Evolutionary conservation across 1,284 basidiomycete species (phyloP).

Genomic region (Moesziomyces parantarcticus): DNA sequence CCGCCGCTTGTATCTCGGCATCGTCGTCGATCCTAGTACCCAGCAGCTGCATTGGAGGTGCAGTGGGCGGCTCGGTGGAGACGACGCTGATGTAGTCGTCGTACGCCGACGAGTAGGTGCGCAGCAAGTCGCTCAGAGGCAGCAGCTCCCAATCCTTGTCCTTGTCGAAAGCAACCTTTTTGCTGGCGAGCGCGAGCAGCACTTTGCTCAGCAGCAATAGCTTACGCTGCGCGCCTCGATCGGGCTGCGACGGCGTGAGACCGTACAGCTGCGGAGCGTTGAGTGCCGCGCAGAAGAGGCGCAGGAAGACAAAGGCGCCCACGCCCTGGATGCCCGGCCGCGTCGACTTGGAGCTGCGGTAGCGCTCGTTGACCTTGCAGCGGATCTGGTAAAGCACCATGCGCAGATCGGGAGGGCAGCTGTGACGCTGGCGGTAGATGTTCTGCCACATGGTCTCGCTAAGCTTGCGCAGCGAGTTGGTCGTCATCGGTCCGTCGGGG

Average conservation of each 20-base stretch:
- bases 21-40: conserved; percentile 50
- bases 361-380: conserved; percentile 52
- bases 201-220: conserved; percentile 56
- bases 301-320: conserved; percentile 60
- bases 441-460: conserved; percentile 53
- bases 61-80: conserved; percentile 51
- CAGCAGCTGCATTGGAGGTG: conserved; percentile 16
- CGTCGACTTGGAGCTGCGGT: conserved; percentile 26
- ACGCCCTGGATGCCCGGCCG: conserved; percentile 60
- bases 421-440: conserved; percentile 57
- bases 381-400: conserved; percentile 50
- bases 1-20: conserved; percentile 36
- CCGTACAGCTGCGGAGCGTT: conserved; percentile 60
- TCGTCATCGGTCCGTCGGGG: conserved; percentile 36
- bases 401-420: conserved; percentile 57
- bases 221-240: conserved; percentile 30
- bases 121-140: conserved; percentile 49
- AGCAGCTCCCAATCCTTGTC: conserved; percentile 57
- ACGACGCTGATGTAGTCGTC: conserved; percentile 62
- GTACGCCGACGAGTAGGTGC: conserved; percentile 48
- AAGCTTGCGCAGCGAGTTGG: conserved; percentile 39
- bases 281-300: conserved; percentile 61
- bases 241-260: conserved; percentile 38
- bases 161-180: conserved; percentile 51
- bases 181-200: conserved; percentile 56